Evolutionary conservation across 2,329 filamentous ascomycete genomes (phyloP).

Genomic region (Pseudogymnoascus sp.): DNA sequence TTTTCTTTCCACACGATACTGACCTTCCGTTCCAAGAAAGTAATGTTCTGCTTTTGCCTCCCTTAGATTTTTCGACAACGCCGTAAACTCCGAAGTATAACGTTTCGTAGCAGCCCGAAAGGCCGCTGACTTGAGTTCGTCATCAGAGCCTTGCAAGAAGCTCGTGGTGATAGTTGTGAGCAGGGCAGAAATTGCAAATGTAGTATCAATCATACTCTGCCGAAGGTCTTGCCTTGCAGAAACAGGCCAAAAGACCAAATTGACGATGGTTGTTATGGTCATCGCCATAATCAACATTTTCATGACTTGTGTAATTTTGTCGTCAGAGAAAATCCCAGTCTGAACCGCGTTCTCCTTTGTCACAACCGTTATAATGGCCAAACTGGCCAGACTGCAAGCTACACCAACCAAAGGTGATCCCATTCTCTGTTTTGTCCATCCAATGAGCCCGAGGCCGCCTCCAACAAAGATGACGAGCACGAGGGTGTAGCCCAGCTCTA

Average conservation of each 20-base stretch:
- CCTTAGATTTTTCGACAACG: slow-evolving; percentile 66
- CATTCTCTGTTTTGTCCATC: slow-evolving; percentile 75
- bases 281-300: slow-evolving; percentile 80
- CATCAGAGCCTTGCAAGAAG: slow-evolving; percentile 75
- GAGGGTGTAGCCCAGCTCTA: slow-evolving; percentile 65
- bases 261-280: slow-evolving; percentile 60
- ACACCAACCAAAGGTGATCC: slow-evolving; percentile 76
- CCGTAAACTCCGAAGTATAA: slow-evolving; percentile 59
- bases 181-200: slow-evolving; percentile 70
- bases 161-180: slow-evolving; percentile 71
- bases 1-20: slow-evolving; percentile 70
- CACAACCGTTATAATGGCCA: slow-evolving; percentile 81
- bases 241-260: slow-evolving; percentile 67
- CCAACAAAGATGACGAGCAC: slow-evolving; percentile 79
- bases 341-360: slow-evolving; percentile 89
- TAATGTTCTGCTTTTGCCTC: slow-evolving; percentile 91
- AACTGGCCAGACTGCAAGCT: slow-evolving; percentile 74
- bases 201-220: slow-evolving; percentile 63
- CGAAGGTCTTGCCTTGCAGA: slow-evolving; percentile 69
- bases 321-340: slow-evolving; percentile 68
- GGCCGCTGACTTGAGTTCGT: slow-evolving; percentile 59
- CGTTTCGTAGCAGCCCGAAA: slow-evolving; percentile 53
- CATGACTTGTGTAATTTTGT: slow-evolving; percentile 72
- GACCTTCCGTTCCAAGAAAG: slow-evolving; percentile 65
- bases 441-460: slow-evolving; percentile 76